Base-by-base conservation (phyloP, 805 yeast genomes). In the Saccharomycopsis sp. region DNA sequence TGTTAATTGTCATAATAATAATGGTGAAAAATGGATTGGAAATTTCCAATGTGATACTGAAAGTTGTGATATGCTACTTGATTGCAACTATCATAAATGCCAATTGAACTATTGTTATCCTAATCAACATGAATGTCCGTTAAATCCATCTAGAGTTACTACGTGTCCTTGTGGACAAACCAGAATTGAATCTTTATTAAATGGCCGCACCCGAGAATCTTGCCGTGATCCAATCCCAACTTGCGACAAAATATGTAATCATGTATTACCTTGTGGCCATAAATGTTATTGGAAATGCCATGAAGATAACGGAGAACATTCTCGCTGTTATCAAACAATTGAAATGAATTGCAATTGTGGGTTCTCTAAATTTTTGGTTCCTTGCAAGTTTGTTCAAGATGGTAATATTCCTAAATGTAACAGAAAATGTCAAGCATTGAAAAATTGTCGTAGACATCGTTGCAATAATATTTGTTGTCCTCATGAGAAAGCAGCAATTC, bases 151-250 rank as follows among this genome's bases (percentile, higher is more conserved):
- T 14, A 51, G 63, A 1, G 60, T 81, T n/a, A 73, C 66, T 22
- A 72, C 75, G 1, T 88, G 97, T 63, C 83, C 81, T 29, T 88
- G 97, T 67, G 95, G 96, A 1, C 79, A 81, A 55, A 71, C 77
- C 2, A 53, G 57, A 3, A 66, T 81, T 7, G 57, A 57, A 1
- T 66, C 66, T 1, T 47, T 72, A 11, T 55, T 62, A 3, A 53
- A 54, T 2, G 51, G 63, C 61, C 5, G 51, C 58, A 5, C 63
- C 9, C 71, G 96, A 51, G 54, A 53, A 0, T 62, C 68, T 24
- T 88, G 97, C 62, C 68, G 82, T 1, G 95, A 86, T 51, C 82
- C 87, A 1, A 70, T 87, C 29, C 93, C 95, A 3, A 76, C 80
- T 7, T 88, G 97, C 64, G 78, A 70, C 4, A 56, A 68, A 3